Conservation (phyloP, 768 basidiomycete species). For the Amanita pseudoporphyria region DNA sequence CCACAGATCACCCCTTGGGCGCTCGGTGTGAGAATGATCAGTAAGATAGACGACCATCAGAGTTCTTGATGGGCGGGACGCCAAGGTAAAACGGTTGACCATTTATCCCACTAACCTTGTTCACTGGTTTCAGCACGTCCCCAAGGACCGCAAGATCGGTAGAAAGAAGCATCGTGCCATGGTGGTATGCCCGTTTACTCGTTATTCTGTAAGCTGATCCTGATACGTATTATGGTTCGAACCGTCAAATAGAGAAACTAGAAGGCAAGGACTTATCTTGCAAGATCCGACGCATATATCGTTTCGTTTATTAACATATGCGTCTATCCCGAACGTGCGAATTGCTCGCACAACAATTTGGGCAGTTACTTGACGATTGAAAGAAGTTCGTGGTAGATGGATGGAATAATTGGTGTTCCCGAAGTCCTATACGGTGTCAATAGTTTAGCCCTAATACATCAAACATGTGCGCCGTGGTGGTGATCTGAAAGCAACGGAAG, state of each 20-base stretch:
- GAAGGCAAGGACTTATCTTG: slow-evolving; percentile 64
- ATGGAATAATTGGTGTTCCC: slow-evolving; percentile 98
- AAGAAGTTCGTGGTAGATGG: slow-evolving; percentile 71
- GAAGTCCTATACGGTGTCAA: slow-evolving; percentile 54
- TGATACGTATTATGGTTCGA: slow-evolving; percentile 55
- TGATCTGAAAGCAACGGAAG: neutral
- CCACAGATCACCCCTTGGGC: too few species aligned
- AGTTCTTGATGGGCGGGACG: neutral
- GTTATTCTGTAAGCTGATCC: slow-evolving; percentile 98
- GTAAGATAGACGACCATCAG: too few species aligned
- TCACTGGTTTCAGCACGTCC: slow-evolving; percentile 48
- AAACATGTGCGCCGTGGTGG: neutral
- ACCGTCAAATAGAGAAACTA: slow-evolving; percentile 5
- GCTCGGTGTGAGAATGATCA: too few species aligned
- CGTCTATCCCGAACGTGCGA: slow-evolving; percentile 63
- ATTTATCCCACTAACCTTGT: slow-evolving; percentile 39
- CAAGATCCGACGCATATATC: slow-evolving; percentile 77
- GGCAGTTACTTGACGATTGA: slow-evolving; percentile 73
- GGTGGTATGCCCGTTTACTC: slow-evolving; percentile 87
- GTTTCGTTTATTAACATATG: slow-evolving; percentile 79
- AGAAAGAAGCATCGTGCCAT: slow-evolving; percentile 96
- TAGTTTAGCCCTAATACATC: neutral
- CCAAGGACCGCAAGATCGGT: slow-evolving; percentile 67
- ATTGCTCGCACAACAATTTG: slow-evolving; percentile 73
- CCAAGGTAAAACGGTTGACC: neutral